Evolutionary conservation across 768 basidiomycete species (phyloP).

Genomic region (Naganishia friedmannii): DNA sequence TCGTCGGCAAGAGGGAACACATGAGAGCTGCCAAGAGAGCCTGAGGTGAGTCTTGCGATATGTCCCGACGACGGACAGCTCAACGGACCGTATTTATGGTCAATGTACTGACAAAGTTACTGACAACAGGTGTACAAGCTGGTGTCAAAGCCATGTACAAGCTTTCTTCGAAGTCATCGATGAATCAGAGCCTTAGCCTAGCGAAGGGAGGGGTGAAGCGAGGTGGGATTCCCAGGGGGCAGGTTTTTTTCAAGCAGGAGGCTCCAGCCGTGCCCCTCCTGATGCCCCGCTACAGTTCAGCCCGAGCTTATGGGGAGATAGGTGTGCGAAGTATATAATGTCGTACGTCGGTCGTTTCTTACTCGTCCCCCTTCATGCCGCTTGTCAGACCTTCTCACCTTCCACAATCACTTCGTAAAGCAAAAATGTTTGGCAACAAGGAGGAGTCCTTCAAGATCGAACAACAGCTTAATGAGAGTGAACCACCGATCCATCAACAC

Average conservation of each 20-base stretch:
- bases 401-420: background rate
- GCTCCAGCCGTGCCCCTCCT: background rate
- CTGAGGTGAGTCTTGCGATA: background rate
- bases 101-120: too few species aligned
- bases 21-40: too few species aligned
- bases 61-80: background rate
- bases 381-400: background rate
- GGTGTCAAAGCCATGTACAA: background rate
- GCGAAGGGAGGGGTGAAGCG: background rate
- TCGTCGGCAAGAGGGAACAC: background rate
- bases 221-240: background rate
- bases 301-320: background rate
- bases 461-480: constrained; percentile 1
- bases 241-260: constrained; percentile 1
- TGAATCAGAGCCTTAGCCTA: background rate
- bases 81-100: too few species aligned
- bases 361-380: background rate
- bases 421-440: background rate
- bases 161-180: background rate
- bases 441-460: background rate
- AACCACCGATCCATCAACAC: constrained; percentile 13
- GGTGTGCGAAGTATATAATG: background rate
- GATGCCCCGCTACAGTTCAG: background rate
- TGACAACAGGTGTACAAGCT: too few species aligned
- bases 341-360: background rate